Percentiles rank a stretch among this genome's conserved stretches.
Conservation (phyloP, 257 asterid species). For the Craterostigma plantagineum region DNA sequence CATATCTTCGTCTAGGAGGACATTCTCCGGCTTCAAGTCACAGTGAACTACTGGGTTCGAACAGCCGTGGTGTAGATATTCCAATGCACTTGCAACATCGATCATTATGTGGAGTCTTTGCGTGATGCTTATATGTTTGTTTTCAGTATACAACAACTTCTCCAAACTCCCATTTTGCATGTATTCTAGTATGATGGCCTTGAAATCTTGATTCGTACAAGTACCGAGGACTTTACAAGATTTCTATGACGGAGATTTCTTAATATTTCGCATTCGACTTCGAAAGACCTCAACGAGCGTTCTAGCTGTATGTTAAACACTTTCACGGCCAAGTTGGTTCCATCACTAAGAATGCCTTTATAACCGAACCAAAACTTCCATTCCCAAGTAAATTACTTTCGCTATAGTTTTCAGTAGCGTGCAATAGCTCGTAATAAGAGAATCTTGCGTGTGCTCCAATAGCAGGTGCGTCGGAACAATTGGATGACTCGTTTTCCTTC, state of each 20-base stretch:
- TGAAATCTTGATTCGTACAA: constrained; percentile 13
- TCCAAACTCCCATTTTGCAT: constrained; percentile 24
- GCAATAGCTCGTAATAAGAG: constrained; percentile 10
- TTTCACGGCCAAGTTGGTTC: constrained; percentile 7
- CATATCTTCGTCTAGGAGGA: too few species aligned
- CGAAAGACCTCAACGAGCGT: constrained; percentile 11
- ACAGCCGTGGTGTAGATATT: too few species aligned
- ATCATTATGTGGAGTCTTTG: too few species aligned
- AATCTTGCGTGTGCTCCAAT: constrained; percentile 1
- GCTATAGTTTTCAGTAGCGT: constrained; percentile 10
- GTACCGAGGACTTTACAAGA: constrained; percentile 13
- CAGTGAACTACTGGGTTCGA: too few species aligned
- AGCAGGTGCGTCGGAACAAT: not conserved
- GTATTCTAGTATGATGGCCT: constrained; percentile 12
- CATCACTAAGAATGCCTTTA: constrained; percentile 7
- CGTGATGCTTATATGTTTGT: too few species aligned
- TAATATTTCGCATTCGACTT: constrained; percentile 11
- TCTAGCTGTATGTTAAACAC: constrained; percentile 12
- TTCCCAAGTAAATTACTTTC: constrained; percentile 12
- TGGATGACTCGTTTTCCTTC: not conserved
- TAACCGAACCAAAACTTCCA: constrained; percentile 13
- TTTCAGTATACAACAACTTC: constrained; percentile 9
- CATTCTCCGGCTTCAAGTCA: too few species aligned
- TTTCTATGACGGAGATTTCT: constrained; percentile 15
- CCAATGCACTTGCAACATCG: too few species aligned